Evolutionary conservation across 805 yeast species (phyloP).

Genomic region (Kockiozyma suomiensis): DNA sequence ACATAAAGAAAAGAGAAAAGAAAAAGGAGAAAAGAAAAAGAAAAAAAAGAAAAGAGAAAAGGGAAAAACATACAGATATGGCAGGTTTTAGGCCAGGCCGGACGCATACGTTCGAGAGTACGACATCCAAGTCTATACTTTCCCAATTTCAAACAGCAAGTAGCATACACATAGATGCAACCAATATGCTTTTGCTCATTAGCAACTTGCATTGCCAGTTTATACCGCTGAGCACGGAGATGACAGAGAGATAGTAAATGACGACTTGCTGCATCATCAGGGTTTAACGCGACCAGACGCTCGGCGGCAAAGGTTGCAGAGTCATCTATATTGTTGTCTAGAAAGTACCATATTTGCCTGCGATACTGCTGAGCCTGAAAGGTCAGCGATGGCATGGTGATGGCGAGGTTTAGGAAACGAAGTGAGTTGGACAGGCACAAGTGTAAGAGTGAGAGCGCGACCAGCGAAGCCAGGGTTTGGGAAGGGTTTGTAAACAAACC

Average conservation of each 20-base stretch:
- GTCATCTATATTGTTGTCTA: conserved; percentile 66
- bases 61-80: conserved; percentile 14
- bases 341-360: conserved; percentile 58
- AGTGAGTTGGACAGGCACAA: too few species aligned
- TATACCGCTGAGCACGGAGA: conserved; percentile 59
- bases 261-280: conserved; percentile 58
- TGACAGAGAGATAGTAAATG: conserved; percentile 73
- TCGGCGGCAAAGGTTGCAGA: conserved; percentile 90
- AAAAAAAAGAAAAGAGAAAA: neutral
- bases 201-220: conserved; percentile 59
- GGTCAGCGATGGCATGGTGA: neutral
- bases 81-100: conserved; percentile 24
- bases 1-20: neutral
- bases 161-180: conserved; percentile 74
- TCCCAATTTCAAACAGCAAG: conserved; percentile 60
- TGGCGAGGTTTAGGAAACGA: too few species aligned
- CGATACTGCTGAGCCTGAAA: conserved; percentile 44
- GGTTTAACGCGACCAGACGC: conserved; percentile 65
- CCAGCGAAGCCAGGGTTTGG: too few species aligned
- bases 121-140: conserved; percentile 59
- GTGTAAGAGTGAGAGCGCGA: too few species aligned
- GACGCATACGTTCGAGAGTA: conserved; percentile 22
- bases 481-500: too few species aligned
- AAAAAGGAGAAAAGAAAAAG: neutral
- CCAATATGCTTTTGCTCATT: conserved; percentile 63